phyloP scores from a whole-genome alignment of 2,329 filamentous ascomycete genomes.

The Calonectria pseudoturangicola region DNA sequence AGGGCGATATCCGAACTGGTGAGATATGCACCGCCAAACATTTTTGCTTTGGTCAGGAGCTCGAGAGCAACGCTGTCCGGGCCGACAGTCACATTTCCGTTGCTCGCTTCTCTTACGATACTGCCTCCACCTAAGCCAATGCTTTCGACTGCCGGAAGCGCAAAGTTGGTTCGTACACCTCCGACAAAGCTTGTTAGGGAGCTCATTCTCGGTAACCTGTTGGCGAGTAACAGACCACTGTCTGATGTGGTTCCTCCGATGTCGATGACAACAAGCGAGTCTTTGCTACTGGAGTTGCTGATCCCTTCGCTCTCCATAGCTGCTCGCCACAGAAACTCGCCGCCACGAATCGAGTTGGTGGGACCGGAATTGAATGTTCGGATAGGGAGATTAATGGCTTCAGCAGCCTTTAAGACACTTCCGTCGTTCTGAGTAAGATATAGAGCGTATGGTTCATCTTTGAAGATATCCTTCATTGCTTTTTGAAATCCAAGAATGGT shows the following conservation, averaged over 20 bases:
- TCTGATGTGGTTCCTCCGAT: conserved; percentile 74
- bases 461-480: conserved; percentile 63
- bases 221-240: conserved; percentile 66
- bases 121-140: conserved; percentile 63
- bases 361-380: conserved; percentile 69
- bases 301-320: conserved; percentile 59
- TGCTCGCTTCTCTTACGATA: conserved; percentile 58
- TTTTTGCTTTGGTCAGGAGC: conserved; percentile 65
- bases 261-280: conserved; percentile 66
- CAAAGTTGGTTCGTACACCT: conserved; percentile 39
- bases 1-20: conserved; percentile 68
- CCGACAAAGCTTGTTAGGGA: conserved; percentile 32
- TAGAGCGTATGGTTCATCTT: conserved; percentile 59
- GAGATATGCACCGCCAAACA: conserved; percentile 67
- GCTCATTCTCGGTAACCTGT: conserved; percentile 35
- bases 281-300: background rate
- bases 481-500: conserved; percentile 67
- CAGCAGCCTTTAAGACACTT: conserved; percentile 64
- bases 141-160: conserved; percentile 37
- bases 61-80: conserved; percentile 71
- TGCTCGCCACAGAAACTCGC: conserved; percentile 64
- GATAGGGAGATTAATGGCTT: conserved; percentile 67
- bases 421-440: conserved; percentile 73
- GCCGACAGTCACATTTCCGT: conserved; percentile 62
- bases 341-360: conserved; percentile 70